These are phyloP conservation scores for Leishmania turanica DNA, from an alignment of 208 protist species.

Conservation along the genomic window DNA sequence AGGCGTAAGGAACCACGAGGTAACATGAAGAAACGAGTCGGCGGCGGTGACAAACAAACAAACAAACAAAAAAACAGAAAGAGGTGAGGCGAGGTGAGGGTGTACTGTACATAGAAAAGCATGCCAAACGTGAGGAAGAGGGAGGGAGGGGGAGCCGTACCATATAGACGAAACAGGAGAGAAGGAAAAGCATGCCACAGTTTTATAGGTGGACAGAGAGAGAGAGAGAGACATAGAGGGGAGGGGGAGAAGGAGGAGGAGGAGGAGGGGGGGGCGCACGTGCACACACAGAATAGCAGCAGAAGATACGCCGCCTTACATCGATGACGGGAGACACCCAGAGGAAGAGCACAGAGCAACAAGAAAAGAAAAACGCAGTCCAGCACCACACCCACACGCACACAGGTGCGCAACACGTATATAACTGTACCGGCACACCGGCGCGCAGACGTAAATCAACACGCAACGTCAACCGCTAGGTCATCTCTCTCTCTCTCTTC, in stretches of 20 bases:
- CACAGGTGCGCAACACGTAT: background rate
- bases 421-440: background rate
- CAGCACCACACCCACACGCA: background rate
- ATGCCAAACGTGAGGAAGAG: slow-evolving; percentile 2
- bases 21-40: background rate
- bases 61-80: background rate
- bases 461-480: background rate
- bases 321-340: background rate
- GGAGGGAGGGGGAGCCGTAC: background rate
- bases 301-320: background rate
- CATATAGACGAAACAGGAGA: background rate
- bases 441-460: background rate
- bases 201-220: background rate
- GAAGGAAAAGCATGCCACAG: background rate
- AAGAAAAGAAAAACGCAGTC: background rate
- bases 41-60: background rate
- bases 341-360: background rate
- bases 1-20: background rate
- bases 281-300: background rate
- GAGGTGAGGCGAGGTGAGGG: background rate
- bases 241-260: too few relatives aligned
- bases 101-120: background rate
- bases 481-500: background rate
- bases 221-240: background rate
- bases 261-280: background rate